Conservation (phyloP, 352 stramenopile species). For the Pythium utonaiense region DNA sequence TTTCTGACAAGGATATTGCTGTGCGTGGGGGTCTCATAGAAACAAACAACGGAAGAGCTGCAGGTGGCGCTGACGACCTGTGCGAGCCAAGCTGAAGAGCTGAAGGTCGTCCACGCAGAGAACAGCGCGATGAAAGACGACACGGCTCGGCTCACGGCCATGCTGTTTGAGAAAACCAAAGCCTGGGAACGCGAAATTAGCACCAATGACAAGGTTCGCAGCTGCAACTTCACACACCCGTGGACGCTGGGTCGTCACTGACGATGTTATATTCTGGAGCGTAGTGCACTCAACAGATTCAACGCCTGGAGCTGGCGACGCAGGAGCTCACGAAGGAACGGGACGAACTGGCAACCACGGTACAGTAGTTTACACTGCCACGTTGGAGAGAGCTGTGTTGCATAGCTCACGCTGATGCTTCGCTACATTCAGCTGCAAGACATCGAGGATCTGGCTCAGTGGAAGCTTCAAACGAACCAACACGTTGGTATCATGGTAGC, state of each 20-base stretch:
- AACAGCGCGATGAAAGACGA: conserved; percentile 46
- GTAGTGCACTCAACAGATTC: conserved; percentile 49
- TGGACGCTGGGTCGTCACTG: too few species aligned
- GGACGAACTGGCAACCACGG: conserved; percentile 37
- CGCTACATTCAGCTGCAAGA: conserved; percentile 39
- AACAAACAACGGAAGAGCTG: conserved; percentile 52
- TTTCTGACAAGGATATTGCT: background rate
- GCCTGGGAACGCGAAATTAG: conserved; percentile 65
- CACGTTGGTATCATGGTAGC: conserved; percentile 54
- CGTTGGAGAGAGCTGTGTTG: background rate
- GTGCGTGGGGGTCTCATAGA: conserved; percentile 22
- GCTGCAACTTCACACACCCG: background rate
- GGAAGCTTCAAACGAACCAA: conserved; percentile 54
- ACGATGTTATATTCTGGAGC: background rate
- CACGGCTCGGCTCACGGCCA: conserved; percentile 45
- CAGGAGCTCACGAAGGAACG: conserved; percentile 31
- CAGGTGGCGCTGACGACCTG: conserved; percentile 32
- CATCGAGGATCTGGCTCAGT: conserved; percentile 52
- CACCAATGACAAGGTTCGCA: conserved; percentile 39
- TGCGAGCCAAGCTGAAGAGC: conserved; percentile 31
- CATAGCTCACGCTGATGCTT: background rate
- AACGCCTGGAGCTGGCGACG: conserved; percentile 32
- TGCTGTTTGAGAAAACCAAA: conserved; percentile 73
- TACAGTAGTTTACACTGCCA: too few species aligned
- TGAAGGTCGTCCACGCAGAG: conserved; percentile 29